phyloP scores from a whole-genome alignment of 495 filamentous ascomycete genomes.

The Penicillium paradoxum region DNA sequence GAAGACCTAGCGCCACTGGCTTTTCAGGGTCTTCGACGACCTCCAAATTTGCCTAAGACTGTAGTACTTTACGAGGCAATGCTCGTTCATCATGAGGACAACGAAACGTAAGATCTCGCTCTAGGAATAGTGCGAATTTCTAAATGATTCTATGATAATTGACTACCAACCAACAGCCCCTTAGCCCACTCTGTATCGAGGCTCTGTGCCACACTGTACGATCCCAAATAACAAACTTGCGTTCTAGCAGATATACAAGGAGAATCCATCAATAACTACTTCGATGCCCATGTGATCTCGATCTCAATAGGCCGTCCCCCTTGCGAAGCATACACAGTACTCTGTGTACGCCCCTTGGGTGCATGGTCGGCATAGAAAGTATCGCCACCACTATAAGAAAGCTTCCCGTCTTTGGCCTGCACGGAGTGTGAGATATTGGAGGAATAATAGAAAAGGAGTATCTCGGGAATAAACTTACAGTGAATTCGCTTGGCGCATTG shows the following conservation, averaged over 20 bases:
- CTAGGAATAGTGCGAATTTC: too few relatives aligned
- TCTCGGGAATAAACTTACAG: conserved; percentile 26
- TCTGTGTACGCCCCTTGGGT: conserved; percentile 46
- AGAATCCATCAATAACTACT: background rate
- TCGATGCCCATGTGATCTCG: conserved; percentile 31
- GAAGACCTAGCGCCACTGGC: too few relatives aligned
- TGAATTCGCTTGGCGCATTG: conserved; percentile 39
- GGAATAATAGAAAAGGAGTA: background rate
- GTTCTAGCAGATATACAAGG: background rate
- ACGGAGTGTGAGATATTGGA: background rate
- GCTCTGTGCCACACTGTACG: background rate
- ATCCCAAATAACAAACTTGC: background rate
- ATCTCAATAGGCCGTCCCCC: conserved; percentile 37
- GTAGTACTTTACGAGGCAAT: too few relatives aligned
- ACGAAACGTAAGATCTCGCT: too few relatives aligned
- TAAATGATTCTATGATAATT: too few relatives aligned
- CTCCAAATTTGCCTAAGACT: too few relatives aligned
- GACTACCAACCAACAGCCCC: background rate
- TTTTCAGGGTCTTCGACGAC: too few relatives aligned
- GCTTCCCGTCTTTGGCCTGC: conserved; percentile 36
- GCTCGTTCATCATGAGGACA: too few relatives aligned
- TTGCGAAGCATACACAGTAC: conserved; percentile 33
- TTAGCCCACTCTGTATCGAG: background rate
- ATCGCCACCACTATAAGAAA: conserved; percentile 45
- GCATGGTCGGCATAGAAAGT: conserved; percentile 56